These are phyloP conservation scores for Pseudogymnoascus destructans DNA, from an alignment of 2,329 filamentous ascomycete genomes.

Conservation along the genomic window DNA sequence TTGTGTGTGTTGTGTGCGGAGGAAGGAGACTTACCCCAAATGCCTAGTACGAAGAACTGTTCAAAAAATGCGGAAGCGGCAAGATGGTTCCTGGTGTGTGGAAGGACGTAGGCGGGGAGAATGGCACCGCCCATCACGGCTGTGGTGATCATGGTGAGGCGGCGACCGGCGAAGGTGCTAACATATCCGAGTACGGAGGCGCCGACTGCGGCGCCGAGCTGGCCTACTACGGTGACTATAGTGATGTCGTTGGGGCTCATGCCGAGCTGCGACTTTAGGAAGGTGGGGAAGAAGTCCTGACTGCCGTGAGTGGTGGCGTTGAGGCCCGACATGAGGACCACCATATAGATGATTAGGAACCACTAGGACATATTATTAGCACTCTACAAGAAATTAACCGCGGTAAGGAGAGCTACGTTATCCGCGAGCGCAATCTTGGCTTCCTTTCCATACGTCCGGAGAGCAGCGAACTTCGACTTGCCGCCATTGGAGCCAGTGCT, in stretches of 20 bases:
- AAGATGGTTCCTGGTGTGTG: conserved; percentile 38
- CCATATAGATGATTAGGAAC: conserved; percentile 63
- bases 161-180: conserved; percentile 52
- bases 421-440: conserved; percentile 61
- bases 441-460: conserved; percentile 55
- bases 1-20: conserved; percentile 20
- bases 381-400: too few relatives aligned
- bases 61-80: conserved; percentile 72
- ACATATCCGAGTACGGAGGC: conserved; percentile 50
- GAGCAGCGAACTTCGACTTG: conserved; percentile 48
- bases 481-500: conserved; percentile 52
- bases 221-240: conserved; percentile 55
- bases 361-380: conserved; percentile 46
- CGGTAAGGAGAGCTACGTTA: background rate
- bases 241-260: conserved; percentile 32
- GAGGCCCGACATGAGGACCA: conserved; percentile 78
- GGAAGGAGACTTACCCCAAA: conserved; percentile 43
- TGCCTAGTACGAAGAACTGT: conserved; percentile 61
- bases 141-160: conserved; percentile 51
- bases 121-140: conserved; percentile 55
- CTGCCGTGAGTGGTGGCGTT: conserved; percentile 41
- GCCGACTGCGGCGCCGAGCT: conserved; percentile 52
- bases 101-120: conserved; percentile 67
- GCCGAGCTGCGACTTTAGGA: conserved; percentile 39
- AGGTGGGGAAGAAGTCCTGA: conserved; percentile 40